Evolutionary conservation across 2,329 filamentous ascomycete species (phyloP), one percentile per base, ranked within the genome.

Genomic region (Pseudopithomyces chartarum): DNA sequence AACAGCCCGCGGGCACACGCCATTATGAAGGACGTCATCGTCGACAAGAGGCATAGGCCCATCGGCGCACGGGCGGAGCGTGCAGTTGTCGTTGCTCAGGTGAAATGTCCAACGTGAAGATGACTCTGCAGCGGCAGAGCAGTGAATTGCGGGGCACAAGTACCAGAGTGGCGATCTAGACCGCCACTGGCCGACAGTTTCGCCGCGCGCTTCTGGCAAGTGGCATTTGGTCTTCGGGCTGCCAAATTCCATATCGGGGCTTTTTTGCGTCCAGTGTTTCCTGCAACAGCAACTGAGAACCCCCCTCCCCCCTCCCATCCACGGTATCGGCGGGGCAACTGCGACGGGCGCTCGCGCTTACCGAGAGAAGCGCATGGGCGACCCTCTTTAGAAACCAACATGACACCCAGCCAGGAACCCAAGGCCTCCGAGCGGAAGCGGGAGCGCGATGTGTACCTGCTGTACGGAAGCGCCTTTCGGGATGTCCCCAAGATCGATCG

Each of bases 401-500:
- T 50, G 47, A 17, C 45, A 3, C 10, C 4, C 36, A 29, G 7
- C 34, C 47, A 40, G 22, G 10, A 39, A 22, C 34, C 47, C 34
- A 20, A 11, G 6, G 34, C 55, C 40, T 54, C 61, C 20, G 63
- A 63, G 42, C 55, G 59, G 48, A 67, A 60, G 44, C 65, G 70
- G 49, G 64, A 70, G 36, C 68, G 65, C 33, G 69, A 72, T 22
- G 64, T 73, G 11, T 55, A 63, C 11, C 55, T 66, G 46, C 57
- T 65, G 13, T 73, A 72, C 45, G 64, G 65, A 39, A 52, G 66
- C 29, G 62, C 68, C 5, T 67, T 69, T 45, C 64, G 61, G 43
- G 58, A 68, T 19, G 61, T 71, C 13, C 64, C 60, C 20, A 55
- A 53, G 10, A 59, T 70, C n/a, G 58, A 64, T 39, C 52, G 50